These are phyloP conservation scores for Mollisiaceae sp. DNA, from an alignment of 2,329 filamentous ascomycete species.

Conservation along the genomic window DNA sequence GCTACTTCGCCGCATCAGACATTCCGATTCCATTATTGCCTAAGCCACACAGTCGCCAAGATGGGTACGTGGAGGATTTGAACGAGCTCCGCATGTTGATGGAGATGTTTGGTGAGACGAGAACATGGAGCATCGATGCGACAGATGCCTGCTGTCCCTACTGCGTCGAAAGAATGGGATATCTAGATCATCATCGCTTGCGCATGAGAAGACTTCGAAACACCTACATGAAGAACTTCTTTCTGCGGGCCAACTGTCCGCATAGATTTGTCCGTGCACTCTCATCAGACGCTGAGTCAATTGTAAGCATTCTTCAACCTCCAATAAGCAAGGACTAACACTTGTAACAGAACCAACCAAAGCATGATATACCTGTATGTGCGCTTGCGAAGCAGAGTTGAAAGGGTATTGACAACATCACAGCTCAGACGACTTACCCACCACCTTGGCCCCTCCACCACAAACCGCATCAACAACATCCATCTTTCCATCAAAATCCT, in stretches of 20 bases:
- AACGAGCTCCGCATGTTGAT: not conserved
- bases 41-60: not conserved
- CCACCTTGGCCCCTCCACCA: not conserved
- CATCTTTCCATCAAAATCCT: not conserved
- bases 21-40: constrained; percentile 1
- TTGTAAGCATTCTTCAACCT: not conserved
- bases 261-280: not conserved
- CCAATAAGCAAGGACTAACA: not conserved
- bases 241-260: not conserved
- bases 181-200: not conserved
- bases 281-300: too few relatives aligned
- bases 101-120: constrained; percentile 1
- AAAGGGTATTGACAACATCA: not conserved
- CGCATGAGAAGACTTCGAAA: not conserved
- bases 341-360: not conserved
- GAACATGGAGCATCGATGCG: not conserved
- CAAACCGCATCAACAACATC: constrained; percentile 2
- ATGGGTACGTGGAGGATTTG: not conserved
- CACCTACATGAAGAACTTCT: not conserved
- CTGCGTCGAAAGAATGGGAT: not conserved
- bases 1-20: not conserved
- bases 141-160: not conserved
- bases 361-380: constrained; percentile 5
- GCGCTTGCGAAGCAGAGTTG: not conserved
- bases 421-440: not conserved